Evolutionary conservation across 441 rosid species (phyloP).

Genomic region (Gossypium aridum): DNA sequence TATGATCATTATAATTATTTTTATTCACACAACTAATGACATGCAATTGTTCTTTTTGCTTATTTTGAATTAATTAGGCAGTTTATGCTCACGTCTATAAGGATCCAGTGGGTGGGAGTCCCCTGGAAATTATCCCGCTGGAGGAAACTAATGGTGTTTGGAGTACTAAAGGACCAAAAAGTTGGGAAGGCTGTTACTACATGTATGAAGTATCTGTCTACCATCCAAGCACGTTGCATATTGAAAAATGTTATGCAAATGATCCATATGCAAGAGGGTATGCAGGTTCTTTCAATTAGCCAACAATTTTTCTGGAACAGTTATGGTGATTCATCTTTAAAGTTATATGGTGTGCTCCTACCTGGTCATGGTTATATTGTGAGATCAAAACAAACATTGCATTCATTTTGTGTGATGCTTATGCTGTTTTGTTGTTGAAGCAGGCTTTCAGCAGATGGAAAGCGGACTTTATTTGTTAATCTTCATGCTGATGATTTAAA

Average conservation of each 20-base stretch:
- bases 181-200: slow-evolving; percentile 91
- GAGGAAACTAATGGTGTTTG: slow-evolving; percentile 75
- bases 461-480: slow-evolving; percentile 69
- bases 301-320: slow-evolving; percentile 18
- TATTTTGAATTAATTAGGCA: slow-evolving; percentile 40
- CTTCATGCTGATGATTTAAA: slow-evolving; percentile 53
- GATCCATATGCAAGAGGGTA: slow-evolving; percentile 99
- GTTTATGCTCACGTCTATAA: slow-evolving; percentile 52
- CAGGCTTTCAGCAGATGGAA: slow-evolving; percentile 90
- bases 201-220: slow-evolving; percentile 73
- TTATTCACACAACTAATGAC: background rate
- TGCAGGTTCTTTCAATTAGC: slow-evolving; percentile 28
- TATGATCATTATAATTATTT: slow-evolving; percentile 7
- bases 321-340: slow-evolving; percentile 11
- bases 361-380: slow-evolving; percentile 1
- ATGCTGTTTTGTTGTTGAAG: slow-evolving; percentile 24
- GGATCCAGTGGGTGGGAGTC: slow-evolving; percentile 40
- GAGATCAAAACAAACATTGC: slow-evolving; percentile 4
- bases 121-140: slow-evolving; percentile 47
- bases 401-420: slow-evolving; percentile 12
- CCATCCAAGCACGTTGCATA: slow-evolving; percentile 68
- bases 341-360: background rate
- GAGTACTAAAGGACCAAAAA: slow-evolving; percentile 53
- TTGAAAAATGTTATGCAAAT: slow-evolving; percentile 81
- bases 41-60: slow-evolving; percentile 15